Conservation (phyloP, 257 asterid species). For the Cynanchum wilfordii region DNA sequence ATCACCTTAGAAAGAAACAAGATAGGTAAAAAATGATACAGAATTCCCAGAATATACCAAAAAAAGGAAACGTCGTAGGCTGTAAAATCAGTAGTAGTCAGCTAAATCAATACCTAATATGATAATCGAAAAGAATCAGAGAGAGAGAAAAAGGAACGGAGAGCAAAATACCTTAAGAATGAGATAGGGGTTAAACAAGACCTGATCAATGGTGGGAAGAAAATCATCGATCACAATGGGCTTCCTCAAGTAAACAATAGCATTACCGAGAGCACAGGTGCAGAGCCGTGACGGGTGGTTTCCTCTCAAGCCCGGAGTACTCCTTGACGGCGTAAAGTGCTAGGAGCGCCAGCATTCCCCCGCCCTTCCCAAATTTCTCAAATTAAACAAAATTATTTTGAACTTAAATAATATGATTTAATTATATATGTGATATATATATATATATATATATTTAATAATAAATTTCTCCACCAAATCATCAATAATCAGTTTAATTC, state of each 20-base stretch:
- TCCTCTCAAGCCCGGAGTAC: constrained; percentile 59
- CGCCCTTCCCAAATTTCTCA: no score
- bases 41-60: background rate
- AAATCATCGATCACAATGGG: constrained; percentile 44
- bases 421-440: no score
- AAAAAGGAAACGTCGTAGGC: background rate
- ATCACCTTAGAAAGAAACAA: background rate
- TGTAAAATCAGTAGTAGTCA: background rate
- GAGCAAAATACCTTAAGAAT: constrained; percentile 64
- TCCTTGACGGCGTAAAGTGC: constrained; percentile 63
- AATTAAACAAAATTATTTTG: no score
- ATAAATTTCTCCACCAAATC: no score
- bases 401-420: no score
- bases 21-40: background rate
- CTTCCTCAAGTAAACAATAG: constrained; percentile 65
- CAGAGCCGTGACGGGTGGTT: constrained; percentile 91
- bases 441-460: no score
- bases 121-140: background rate
- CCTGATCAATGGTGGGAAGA: constrained; percentile 64
- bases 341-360: constrained; percentile 66
- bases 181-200: constrained; percentile 84
- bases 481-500: no score
- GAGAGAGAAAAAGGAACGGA: background rate
- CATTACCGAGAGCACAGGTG: constrained; percentile 66
- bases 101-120: background rate